Percentiles rank a stretch among this genome's conserved stretches.
Conservation (phyloP, 2,329 filamentous ascomycete species). For the Pezizomycotina sp. region DNA sequence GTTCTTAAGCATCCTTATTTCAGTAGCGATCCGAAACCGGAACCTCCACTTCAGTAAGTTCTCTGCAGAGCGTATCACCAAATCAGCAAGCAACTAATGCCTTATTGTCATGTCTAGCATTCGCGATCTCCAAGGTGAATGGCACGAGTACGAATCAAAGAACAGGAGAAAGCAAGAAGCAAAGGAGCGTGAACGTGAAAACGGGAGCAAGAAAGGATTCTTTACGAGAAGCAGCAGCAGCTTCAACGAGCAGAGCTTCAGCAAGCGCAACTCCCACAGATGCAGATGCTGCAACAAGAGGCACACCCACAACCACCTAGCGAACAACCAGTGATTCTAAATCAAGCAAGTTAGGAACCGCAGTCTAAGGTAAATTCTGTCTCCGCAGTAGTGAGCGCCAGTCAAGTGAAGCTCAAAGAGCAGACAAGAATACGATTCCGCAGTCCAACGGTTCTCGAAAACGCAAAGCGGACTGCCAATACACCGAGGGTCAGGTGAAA, state of each 20-base stretch:
- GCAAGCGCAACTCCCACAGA: conserved; percentile 22
- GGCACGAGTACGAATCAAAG: conserved; percentile 98
- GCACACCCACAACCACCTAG: not conserved
- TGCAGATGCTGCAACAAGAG: conserved; percentile 13
- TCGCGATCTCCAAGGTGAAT: conserved; percentile 70
- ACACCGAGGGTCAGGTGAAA: too few relatives aligned
- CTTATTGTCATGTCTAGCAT: too few relatives aligned
- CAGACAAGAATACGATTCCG: too few relatives aligned
- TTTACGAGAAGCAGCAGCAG: conserved; percentile 31
- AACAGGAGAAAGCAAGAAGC: conserved; percentile 43
- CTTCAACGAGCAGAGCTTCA: conserved; percentile 37
- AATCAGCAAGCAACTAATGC: too few relatives aligned
- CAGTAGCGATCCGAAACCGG: conserved; percentile 56
- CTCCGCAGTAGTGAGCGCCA: too few relatives aligned
- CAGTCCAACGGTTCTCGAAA: too few relatives aligned
- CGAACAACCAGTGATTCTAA: not conserved
- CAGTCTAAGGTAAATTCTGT: conserved; percentile 9
- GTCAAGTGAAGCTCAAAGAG: too few relatives aligned
- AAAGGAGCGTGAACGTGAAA: conserved; percentile 64
- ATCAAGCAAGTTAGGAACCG: not conserved
- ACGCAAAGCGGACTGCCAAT: too few relatives aligned
- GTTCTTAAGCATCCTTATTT: conserved; percentile 84
- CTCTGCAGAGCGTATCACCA: not conserved
- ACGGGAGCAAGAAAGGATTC: conserved; percentile 38
- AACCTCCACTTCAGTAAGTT: conserved; percentile 64